phyloP scores from a whole-genome alignment of 345 rosid genomes.

The Euphorbia tirucalli region DNA sequence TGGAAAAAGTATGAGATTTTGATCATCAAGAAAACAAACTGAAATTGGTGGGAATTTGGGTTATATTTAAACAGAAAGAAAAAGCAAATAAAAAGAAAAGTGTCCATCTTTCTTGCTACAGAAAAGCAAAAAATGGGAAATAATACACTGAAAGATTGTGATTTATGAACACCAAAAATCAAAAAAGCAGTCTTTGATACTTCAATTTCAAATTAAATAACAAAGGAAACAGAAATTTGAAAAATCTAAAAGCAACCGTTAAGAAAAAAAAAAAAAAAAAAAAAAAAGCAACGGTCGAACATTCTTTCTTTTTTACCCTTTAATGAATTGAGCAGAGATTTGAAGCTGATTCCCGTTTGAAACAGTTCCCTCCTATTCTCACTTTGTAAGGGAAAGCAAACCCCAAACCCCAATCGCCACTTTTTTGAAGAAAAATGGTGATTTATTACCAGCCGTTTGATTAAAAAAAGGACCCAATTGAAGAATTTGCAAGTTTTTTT shows the following conservation, averaged over 20 bases:
- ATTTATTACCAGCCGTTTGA: conserved; percentile 15
- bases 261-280: conserved; percentile 25
- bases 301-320: conserved; percentile 43
- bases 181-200: conserved; percentile 22
- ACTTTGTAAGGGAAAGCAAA: conserved; percentile 10
- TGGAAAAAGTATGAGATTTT: conserved; percentile 29
- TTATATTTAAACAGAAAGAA: not conserved
- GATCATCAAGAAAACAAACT: conserved; percentile 22
- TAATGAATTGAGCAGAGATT: conserved; percentile 17
- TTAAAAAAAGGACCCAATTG: conserved; percentile 24
- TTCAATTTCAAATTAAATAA: not conserved
- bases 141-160: conserved; percentile 21
- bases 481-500: conserved; percentile 2
- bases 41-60: conserved; percentile 19
- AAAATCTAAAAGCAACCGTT: conserved; percentile 40
- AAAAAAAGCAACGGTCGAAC: conserved; percentile 48
- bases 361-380: conserved; percentile 43
- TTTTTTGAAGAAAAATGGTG: conserved; percentile 13
- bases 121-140: conserved; percentile 45
- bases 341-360: conserved; percentile 40
- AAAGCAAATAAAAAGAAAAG: not conserved
- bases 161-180: not conserved
- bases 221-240: conserved; percentile 29
- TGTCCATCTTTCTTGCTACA: conserved; percentile 33
- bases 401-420: conserved; percentile 9